Evolutionary conservation across 495 filamentous ascomycete genomes (phyloP).

Genomic region (Stereocaulon alpinum): DNA sequence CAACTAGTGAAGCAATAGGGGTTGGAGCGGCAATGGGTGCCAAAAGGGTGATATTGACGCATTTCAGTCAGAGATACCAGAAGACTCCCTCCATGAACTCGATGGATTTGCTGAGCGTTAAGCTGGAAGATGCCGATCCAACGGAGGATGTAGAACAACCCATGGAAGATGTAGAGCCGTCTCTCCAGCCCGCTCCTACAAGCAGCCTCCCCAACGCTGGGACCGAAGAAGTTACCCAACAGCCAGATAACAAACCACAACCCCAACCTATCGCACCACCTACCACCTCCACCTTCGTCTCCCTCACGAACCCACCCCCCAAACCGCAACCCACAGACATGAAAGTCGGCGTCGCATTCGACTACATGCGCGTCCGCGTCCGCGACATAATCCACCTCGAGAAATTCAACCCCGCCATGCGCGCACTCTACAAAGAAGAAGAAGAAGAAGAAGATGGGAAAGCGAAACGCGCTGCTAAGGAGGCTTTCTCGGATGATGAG

Average conservation of each 20-base stretch:
- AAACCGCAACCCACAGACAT: conserved; percentile 24
- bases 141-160: conserved; percentile 12
- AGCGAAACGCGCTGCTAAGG: background rate
- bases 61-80: conserved; percentile 93
- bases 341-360: conserved; percentile 72
- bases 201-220: background rate
- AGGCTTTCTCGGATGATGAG: background rate
- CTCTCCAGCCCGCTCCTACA: background rate
- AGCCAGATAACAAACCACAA: background rate
- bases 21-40: conserved; percentile 72
- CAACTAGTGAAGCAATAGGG: conserved; percentile 69
- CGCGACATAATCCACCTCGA: conserved; percentile 71
- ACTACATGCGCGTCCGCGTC: conserved; percentile 76
- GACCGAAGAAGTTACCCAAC: background rate
- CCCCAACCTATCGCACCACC: background rate
- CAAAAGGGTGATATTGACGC: conserved; percentile 67
- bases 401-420: conserved; percentile 60
- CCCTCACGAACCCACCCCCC: background rate
- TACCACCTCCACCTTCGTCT: background rate
- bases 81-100: conserved; percentile 55
- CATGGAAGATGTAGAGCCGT: background rate
- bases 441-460: conserved; percentile 21
- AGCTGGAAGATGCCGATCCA: conserved; percentile 14
- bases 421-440: conserved; percentile 48
- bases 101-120: conserved; percentile 11